phyloP scores from a whole-genome alignment of 2,329 filamentous ascomycete species.

The Alternaria infectoria region DNA sequence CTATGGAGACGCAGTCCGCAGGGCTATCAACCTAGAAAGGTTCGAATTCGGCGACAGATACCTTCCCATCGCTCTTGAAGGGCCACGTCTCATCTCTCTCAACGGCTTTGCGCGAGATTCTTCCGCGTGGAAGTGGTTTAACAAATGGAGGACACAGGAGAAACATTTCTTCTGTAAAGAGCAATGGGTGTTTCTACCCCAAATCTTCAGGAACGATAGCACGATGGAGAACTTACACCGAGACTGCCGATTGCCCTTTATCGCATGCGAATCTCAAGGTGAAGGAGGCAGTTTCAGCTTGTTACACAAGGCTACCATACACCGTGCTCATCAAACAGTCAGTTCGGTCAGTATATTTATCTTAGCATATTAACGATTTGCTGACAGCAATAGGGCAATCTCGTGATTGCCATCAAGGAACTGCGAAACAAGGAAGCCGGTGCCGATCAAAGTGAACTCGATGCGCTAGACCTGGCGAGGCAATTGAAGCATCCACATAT shows the following conservation, averaged over 20 bases:
- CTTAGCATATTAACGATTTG: neutral
- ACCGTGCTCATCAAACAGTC: neutral
- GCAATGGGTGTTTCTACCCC: neutral
- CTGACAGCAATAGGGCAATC: neutral
- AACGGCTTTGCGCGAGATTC: neutral
- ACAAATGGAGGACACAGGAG: neutral
- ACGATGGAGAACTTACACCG: neutral
- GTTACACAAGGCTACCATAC: neutral
- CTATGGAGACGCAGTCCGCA: too few relatives aligned
- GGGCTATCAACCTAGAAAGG: too few relatives aligned
- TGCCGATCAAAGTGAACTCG: neutral
- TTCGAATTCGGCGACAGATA: too few relatives aligned
- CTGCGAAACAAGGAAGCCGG: neutral
- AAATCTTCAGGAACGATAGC: neutral
- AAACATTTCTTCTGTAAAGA: neutral
- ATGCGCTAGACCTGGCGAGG: neutral
- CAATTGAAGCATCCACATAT: neutral
- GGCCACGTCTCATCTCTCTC: neutral
- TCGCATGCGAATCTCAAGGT: neutral
- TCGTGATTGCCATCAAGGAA: neutral
- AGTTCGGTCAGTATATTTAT: neutral
- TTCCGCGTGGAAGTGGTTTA: neutral
- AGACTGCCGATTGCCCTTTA: neutral
- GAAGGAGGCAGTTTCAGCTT: neutral
- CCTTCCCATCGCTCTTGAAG: neutral